Evolutionary conservation across 768 basidiomycete species (phyloP).

Genomic region (Amanita subjunquillea): DNA sequence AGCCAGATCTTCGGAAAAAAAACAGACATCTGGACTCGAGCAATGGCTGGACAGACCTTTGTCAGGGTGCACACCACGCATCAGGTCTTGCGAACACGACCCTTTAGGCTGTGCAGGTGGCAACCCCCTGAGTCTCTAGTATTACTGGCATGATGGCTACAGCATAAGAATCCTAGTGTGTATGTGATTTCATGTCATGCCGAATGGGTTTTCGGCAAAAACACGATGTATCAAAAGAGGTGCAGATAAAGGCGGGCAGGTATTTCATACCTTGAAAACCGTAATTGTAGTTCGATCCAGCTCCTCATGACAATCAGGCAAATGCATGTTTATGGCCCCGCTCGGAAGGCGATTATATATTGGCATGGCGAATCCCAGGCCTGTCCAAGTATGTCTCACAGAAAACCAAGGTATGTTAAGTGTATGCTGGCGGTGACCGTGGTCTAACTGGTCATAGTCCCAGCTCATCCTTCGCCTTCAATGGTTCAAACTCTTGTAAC

Average conservation of each 20-base stretch:
- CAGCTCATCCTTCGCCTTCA: constrained; percentile 25
- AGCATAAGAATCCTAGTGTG: too few species aligned
- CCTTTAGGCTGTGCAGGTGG: background rate
- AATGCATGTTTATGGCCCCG: background rate
- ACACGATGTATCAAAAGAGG: background rate
- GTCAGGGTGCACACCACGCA: background rate
- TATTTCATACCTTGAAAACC: background rate
- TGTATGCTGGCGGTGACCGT: background rate
- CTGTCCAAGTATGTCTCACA: constrained; percentile 1
- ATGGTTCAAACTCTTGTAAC: constrained; percentile 28
- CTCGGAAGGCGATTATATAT: background rate
- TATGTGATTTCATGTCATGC: too few species aligned
- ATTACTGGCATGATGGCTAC: too few species aligned
- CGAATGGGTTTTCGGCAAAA: background rate
- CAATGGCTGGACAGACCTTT: background rate
- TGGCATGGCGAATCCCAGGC: background rate
- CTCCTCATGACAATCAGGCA: background rate
- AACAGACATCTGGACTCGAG: too few species aligned
- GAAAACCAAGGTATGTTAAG: constrained; percentile 1
- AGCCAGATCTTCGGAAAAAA: too few species aligned
- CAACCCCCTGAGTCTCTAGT: background rate
- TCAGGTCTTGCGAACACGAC: background rate
- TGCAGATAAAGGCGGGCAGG: too few species aligned
- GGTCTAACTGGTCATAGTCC: background rate
- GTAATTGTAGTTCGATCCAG: background rate